phyloP scores from a whole-genome alignment of 1,139 yeast genomes.

The Chernovozyma aurita region DNA sequence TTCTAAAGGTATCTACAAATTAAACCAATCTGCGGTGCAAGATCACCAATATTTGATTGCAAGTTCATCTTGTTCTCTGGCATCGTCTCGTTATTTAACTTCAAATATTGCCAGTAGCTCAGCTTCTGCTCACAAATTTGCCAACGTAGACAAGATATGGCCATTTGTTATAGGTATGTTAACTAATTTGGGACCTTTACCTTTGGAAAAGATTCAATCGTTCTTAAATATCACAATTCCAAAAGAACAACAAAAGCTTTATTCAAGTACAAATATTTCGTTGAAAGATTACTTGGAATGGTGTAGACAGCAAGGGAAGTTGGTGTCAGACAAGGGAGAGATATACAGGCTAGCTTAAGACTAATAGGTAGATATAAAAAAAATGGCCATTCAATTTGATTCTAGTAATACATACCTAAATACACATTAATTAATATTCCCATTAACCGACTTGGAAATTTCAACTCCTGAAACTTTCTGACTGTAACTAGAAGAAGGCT shows the following conservation, averaged over 20 bases:
- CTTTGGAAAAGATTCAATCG: slow-evolving; percentile 46
- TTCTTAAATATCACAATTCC: slow-evolving; percentile 53
- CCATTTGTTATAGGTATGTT: slow-evolving; percentile 54
- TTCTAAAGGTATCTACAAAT: slow-evolving; percentile 21
- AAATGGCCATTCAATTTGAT: not conserved
- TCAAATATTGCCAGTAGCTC: not conserved
- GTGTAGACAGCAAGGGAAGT: slow-evolving; percentile 3
- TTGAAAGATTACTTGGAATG: slow-evolving; percentile 5
- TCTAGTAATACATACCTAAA: not conserved
- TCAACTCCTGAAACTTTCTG: slow-evolving; percentile 67
- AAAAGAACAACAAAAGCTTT: slow-evolving; percentile 24
- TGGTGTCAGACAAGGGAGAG: too few species aligned
- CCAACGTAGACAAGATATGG: slow-evolving; percentile 11
- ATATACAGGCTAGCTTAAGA: not conserved
- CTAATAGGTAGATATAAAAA: not conserved
- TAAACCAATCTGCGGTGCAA: not conserved
- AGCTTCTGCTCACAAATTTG: slow-evolving; percentile 2
- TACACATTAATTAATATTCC: slow-evolving; percentile 12
- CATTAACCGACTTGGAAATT: slow-evolving; percentile 31
- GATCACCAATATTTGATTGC: not conserved
- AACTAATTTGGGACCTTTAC: slow-evolving; percentile 48
- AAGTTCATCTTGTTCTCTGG: not conserved
- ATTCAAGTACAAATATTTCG: not conserved
- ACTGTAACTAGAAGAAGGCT: slow-evolving; percentile 65
- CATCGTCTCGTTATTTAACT: too few species aligned